These are phyloP conservation scores for Tulasnella sp. DNA, from an alignment of 768 basidiomycete species.

Conservation along the genomic window DNA sequence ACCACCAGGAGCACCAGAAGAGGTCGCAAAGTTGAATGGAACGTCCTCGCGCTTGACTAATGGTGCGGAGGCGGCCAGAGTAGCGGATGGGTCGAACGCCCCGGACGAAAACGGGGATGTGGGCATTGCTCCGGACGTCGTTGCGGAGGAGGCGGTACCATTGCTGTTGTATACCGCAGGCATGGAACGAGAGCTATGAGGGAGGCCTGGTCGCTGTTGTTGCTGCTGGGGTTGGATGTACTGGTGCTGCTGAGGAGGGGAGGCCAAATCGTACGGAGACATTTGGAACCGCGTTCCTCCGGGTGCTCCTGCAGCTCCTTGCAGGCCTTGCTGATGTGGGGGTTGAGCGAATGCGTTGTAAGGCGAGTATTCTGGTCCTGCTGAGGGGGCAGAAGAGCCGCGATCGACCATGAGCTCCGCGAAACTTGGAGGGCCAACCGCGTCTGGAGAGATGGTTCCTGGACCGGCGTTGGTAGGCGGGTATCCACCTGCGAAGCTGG, in stretches of 20 bases:
- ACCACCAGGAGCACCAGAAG: background rate
- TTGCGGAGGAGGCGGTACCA: constrained; percentile 19
- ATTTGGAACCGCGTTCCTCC: constrained; percentile 48
- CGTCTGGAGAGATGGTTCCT: constrained; percentile 46
- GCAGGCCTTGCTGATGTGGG: constrained; percentile 45
- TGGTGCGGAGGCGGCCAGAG: constrained; percentile 24
- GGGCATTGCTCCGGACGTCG: constrained; percentile 10
- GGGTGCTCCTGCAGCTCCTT: constrained; percentile 50
- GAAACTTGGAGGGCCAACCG: constrained; percentile 53
- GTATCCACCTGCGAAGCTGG: constrained; percentile 51
- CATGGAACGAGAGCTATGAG: constrained; percentile 20
- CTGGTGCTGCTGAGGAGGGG: constrained; percentile 51
- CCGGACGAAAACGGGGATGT: constrained; percentile 17
- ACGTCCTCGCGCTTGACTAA: constrained; percentile 29
- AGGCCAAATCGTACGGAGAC: constrained; percentile 42
- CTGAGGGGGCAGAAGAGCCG: constrained; percentile 37
- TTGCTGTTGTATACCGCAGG: constrained; percentile 13
- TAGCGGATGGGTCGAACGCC: constrained; percentile 8
- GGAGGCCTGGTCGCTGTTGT: constrained; percentile 36
- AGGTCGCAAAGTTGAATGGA: constrained; percentile 22
- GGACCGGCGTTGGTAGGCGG: constrained; percentile 44
- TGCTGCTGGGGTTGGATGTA: constrained; percentile 52
- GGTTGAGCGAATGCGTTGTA: constrained; percentile 63
- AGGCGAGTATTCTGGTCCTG: constrained; percentile 42
- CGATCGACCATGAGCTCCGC: constrained; percentile 60